These are phyloP conservation scores for Schizophyllum commune DNA, from an alignment of 1,284 basidiomycete genomes.

Conservation along the genomic window DNA sequence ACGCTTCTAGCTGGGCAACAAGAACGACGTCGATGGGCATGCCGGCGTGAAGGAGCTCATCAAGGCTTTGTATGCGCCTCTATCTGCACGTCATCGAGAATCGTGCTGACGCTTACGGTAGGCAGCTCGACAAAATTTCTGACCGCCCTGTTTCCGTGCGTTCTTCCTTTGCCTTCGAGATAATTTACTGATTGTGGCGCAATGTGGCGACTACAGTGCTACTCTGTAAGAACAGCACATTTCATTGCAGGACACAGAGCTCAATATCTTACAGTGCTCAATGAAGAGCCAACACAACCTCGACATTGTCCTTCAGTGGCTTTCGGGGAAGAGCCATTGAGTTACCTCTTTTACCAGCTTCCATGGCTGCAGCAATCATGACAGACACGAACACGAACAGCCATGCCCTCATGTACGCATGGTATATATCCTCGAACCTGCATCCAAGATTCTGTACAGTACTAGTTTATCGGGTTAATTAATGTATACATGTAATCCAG, in stretches of 20 bases:
- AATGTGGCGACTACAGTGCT: constrained; percentile 44
- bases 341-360: background rate
- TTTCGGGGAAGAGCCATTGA: constrained; percentile 57
- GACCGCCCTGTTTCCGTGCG: constrained; percentile 81
- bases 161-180: constrained; percentile 1
- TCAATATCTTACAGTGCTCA: constrained; percentile 51
- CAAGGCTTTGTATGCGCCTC: constrained; percentile 55
- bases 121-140: constrained; percentile 77
- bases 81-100: constrained; percentile 3
- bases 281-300: constrained; percentile 95
- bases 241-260: constrained; percentile 12
- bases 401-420: too few species aligned
- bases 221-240: constrained; percentile 49
- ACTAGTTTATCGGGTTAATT: background rate
- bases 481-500: constrained; percentile 1
- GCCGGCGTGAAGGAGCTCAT: constrained; percentile 85
- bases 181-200: background rate
- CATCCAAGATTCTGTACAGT: background rate
- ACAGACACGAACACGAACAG: too few species aligned
- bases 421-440: constrained; percentile 6
- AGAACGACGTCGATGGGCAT: constrained; percentile 84
- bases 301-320: constrained; percentile 70
- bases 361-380: background rate
- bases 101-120: constrained; percentile 20
- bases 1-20: constrained; percentile 78